Evolutionary conservation across 2,329 filamentous ascomycete genomes (phyloP).

Genomic region (Pseudocercospora cruenta): DNA sequence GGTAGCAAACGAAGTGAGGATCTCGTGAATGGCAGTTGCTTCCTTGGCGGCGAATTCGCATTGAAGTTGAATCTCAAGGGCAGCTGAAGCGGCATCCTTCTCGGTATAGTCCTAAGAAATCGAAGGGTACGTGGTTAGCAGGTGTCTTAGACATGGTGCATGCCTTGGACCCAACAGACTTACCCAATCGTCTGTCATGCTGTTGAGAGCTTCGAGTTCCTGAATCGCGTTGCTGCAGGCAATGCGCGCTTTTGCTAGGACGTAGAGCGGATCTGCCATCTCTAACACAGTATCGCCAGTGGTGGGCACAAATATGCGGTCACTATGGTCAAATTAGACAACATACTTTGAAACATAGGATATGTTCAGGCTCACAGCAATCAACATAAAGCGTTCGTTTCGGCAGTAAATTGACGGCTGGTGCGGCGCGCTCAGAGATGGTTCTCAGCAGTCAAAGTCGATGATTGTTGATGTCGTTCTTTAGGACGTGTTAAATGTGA

Average conservation of each 20-base stretch:
- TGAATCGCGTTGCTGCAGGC: constrained; percentile 14
- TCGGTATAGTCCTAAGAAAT: neutral
- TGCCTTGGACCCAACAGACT: too few relatives aligned
- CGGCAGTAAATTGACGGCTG: neutral
- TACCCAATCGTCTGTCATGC: constrained; percentile 16
- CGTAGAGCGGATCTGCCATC: constrained; percentile 10
- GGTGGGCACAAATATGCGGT: neutral
- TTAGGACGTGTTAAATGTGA: neutral
- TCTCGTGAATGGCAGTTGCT: constrained; percentile 14
- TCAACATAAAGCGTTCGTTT: neutral
- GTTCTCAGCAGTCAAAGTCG: neutral
- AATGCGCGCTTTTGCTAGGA: constrained; percentile 11
- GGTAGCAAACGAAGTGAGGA: constrained; percentile 11
- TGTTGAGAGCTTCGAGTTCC: constrained; percentile 15
- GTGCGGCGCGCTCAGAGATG: neutral
- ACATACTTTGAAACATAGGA: neutral
- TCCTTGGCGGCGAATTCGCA: constrained; percentile 19
- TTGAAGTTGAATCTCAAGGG: constrained; percentile 18
- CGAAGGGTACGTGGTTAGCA: too few relatives aligned
- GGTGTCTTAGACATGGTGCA: too few relatives aligned
- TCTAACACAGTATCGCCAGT: neutral
- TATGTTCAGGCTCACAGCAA: neutral
- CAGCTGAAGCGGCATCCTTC: neutral
- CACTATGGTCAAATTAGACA: neutral
- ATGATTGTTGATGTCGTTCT: neutral